These are phyloP conservation scores for Neoscytalidium dimidiatum DNA, from an alignment of 2,329 filamentous ascomycete species.

Conservation along the genomic window DNA sequence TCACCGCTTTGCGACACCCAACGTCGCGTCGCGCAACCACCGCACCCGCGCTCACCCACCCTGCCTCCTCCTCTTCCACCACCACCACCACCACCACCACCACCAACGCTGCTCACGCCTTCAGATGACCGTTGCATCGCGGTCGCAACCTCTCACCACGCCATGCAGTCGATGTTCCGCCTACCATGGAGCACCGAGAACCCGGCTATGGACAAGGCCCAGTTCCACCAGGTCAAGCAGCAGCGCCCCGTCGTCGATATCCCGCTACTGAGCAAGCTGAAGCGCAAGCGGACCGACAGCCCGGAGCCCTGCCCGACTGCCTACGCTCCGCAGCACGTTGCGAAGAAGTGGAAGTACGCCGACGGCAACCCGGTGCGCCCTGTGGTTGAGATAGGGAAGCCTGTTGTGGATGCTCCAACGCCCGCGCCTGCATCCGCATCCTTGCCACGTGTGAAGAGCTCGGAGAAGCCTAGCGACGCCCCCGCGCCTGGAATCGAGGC, in stretches of 20 bases:
- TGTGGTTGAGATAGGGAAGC: slow-evolving; percentile 42
- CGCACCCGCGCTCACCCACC: slow-evolving; percentile 1
- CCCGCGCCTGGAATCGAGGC: slow-evolving; percentile 20
- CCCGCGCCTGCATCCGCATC: slow-evolving; percentile 17
- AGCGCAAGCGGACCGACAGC: slow-evolving; percentile 60
- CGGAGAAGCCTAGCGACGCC: slow-evolving; percentile 15
- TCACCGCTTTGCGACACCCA: slow-evolving; percentile 16
- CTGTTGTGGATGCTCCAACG: slow-evolving; percentile 27
- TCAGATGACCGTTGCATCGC: slow-evolving; percentile 42
- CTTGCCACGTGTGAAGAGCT: slow-evolving; percentile 25
- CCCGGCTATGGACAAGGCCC: slow-evolving; percentile 44
- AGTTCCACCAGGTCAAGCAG: slow-evolving; percentile 43
- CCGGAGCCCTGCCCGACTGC: slow-evolving; percentile 40
- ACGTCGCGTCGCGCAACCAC: slow-evolving; percentile 19
- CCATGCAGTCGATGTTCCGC: slow-evolving; percentile 55
- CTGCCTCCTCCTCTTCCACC: slow-evolving; percentile 33
- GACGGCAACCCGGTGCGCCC: slow-evolving; percentile 23
- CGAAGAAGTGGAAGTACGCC: slow-evolving; percentile 33
- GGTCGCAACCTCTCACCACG: slow-evolving; percentile 37
- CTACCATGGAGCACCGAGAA: slow-evolving; percentile 50
- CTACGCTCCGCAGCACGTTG: slow-evolving; percentile 22
- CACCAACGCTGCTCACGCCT: slow-evolving; percentile 28
- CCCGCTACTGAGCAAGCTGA: slow-evolving; percentile 53
- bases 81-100: slow-evolving; percentile 30
- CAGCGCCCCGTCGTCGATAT: slow-evolving; percentile 49